A percentile compares a stretch with the other conserved stretches of the same genome.
Evolutionary conservation across 2,329 filamentous ascomycete species (phyloP).

Genomic region (Fusarium nisikadoi): DNA sequence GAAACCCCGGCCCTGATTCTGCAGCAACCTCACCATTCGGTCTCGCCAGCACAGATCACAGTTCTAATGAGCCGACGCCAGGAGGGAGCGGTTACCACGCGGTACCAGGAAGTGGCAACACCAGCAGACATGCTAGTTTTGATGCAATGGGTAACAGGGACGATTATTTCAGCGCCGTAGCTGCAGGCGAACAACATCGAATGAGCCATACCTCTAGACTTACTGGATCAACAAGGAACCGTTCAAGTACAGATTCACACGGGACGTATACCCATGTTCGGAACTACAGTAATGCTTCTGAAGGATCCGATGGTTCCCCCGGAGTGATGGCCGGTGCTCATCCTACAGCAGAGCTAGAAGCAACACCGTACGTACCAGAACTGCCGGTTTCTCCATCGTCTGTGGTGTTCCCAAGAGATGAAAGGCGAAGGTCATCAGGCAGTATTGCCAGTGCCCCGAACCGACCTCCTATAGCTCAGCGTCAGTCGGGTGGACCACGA

Average conservation of each 20-base stretch:
- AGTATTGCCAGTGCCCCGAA: constrained; percentile 32
- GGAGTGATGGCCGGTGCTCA: constrained; percentile 35
- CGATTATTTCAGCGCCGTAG: constrained; percentile 46
- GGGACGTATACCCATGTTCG: constrained; percentile 52
- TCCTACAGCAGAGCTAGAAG: constrained; percentile 51
- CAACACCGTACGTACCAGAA: constrained; percentile 50
- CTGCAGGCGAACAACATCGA: constrained; percentile 15
- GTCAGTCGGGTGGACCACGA: constrained; percentile 45
- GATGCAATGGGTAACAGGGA: constrained; percentile 40
- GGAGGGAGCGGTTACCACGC: constrained; percentile 40
- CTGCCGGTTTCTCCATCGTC: constrained; percentile 48
- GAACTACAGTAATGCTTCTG: constrained; percentile 57
- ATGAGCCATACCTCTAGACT: constrained; percentile 35
- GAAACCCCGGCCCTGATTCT: constrained; percentile 39
- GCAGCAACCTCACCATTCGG: constrained; percentile 32
- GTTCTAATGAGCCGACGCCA: constrained; percentile 45
- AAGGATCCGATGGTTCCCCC: constrained; percentile 50
- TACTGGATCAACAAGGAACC: constrained; percentile 40
- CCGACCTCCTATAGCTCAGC: constrained; percentile 42
- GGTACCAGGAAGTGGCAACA: constrained; percentile 36
- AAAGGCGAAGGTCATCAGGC: constrained; percentile 44
- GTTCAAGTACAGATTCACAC: constrained; percentile 54
- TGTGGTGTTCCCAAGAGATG: constrained; percentile 30
- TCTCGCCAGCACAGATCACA: constrained; percentile 40
- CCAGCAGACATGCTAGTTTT: constrained; percentile 46